A percentile compares a stretch with the other conserved stretches of the same genome.
Evolutionary conservation across 495 filamentous ascomycete species (phyloP).

Genomic region (Penicillium manginii): DNA sequence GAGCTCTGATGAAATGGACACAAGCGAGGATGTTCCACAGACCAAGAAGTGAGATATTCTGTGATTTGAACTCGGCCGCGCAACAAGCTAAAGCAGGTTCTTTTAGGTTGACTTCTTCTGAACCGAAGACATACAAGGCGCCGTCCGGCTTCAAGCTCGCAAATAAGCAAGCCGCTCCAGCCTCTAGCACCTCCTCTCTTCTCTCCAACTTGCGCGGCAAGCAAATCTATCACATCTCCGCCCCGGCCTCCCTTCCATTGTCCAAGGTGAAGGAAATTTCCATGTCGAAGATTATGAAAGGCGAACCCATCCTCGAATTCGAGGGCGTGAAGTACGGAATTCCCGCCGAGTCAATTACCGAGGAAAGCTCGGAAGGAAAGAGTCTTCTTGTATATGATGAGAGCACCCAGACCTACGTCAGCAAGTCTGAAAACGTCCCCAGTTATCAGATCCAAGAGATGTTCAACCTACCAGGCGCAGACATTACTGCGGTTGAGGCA

Average conservation of each 20-base stretch:
- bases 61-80: not conserved
- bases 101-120: slow-evolving; percentile 25
- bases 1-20: slow-evolving; percentile 41
- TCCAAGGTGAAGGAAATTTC: slow-evolving; percentile 49
- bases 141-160: slow-evolving; percentile 46
- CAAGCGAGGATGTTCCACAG: slow-evolving; percentile 26
- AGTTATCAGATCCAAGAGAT: slow-evolving; percentile 53
- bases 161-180: slow-evolving; percentile 39
- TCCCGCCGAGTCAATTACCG: slow-evolving; percentile 39
- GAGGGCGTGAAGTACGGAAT: slow-evolving; percentile 52
- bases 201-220: slow-evolving; percentile 48
- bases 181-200: slow-evolving; percentile 39
- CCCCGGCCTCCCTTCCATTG: slow-evolving; percentile 46
- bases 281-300: slow-evolving; percentile 44
- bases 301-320: slow-evolving; percentile 45
- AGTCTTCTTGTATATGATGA: slow-evolving; percentile 43
- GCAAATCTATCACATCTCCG: slow-evolving; percentile 49
- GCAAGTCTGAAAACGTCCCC: slow-evolving; percentile 38
- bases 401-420: slow-evolving; percentile 37
- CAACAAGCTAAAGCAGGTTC: not conserved
- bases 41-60: slow-evolving; percentile 29
- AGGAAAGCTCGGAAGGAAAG: slow-evolving; percentile 37
- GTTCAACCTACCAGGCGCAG: slow-evolving; percentile 31
- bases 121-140: slow-evolving; percentile 42
- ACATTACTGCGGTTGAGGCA: slow-evolving; percentile 35